Evolutionary conservation across 257 asterid genomes (phyloP).

Genomic region (Solanum raphanifolium): DNA sequence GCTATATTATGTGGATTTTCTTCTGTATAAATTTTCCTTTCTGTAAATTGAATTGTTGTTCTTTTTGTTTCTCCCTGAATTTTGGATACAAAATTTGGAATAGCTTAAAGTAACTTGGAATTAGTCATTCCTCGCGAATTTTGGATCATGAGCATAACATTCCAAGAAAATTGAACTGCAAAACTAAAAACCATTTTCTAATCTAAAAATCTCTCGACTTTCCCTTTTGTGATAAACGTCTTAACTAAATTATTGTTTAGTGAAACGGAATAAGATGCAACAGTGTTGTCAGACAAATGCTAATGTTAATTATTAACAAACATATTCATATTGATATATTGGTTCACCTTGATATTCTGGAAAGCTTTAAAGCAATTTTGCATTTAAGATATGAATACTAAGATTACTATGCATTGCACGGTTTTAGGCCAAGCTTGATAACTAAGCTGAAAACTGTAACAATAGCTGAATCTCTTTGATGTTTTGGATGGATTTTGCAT

Average conservation of each 20-base stretch:
- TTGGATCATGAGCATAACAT: background rate
- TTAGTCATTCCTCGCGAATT: background rate
- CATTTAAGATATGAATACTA: background rate
- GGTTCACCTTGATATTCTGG: background rate
- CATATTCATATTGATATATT: background rate
- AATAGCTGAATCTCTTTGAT: background rate
- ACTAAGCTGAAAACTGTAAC: background rate
- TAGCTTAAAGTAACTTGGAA: background rate
- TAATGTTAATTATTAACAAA: background rate
- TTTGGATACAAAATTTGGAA: background rate
- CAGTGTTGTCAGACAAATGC: background rate
- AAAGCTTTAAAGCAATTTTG: background rate
- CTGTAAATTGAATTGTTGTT: background rate
- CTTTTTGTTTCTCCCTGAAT: background rate
- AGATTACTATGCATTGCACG: background rate
- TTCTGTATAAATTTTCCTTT: background rate
- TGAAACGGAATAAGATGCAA: background rate
- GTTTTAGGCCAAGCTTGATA: background rate
- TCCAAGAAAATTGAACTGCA: background rate
- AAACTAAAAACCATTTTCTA: background rate
- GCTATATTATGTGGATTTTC: background rate
- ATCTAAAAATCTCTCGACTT: background rate
- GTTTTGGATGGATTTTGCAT: background rate
- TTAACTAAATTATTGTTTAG: background rate
- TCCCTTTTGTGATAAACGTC: background rate